phyloP scores from a whole-genome alignment of 2,329 filamentous ascomycete genomes.

The Epichloe elymi region DNA sequence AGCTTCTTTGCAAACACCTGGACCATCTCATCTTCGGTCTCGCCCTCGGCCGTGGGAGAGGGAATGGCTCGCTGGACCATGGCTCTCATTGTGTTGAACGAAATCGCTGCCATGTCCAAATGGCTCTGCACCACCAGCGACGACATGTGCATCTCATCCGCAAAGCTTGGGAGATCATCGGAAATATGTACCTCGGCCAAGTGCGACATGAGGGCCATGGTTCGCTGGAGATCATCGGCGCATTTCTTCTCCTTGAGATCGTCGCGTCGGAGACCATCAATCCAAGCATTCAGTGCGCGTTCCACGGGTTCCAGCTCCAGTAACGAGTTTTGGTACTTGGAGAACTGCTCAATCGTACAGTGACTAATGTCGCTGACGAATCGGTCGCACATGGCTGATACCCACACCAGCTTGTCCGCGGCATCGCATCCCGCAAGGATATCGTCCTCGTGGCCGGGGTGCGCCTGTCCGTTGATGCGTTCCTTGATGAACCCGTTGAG shows the following conservation, averaged over 20 bases:
- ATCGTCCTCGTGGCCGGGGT: conserved; percentile 62
- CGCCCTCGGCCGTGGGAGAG: conserved; percentile 11
- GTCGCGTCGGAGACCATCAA: conserved; percentile 70
- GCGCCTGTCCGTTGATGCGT: conserved; percentile 52
- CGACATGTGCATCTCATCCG: conserved; percentile 68
- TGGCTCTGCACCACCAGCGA: conserved; percentile 65
- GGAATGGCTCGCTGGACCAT: conserved; percentile 57
- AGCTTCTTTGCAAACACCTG: conserved; percentile 56
- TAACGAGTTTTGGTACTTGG: conserved; percentile 62
- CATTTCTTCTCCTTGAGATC: conserved; percentile 78
- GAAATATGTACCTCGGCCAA: conserved; percentile 70
- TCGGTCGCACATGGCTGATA: conserved; percentile 69
- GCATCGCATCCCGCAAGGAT: conserved; percentile 69
- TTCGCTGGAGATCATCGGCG: conserved; percentile 67
- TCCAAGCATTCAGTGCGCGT: conserved; percentile 74
- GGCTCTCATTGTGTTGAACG: conserved; percentile 47
- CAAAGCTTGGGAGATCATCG: conserved; percentile 55
- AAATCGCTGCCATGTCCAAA: conserved; percentile 62
- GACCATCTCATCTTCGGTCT: conserved; percentile 48
- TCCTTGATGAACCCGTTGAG: conserved; percentile 70
- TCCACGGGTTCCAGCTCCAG: conserved; percentile 89
- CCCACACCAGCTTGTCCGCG: conserved; percentile 74
- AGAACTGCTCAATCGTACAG: conserved; percentile 68
- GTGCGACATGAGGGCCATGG: conserved; percentile 77
- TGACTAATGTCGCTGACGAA: conserved; percentile 70